phyloP scores from a whole-genome alignment of 2,329 filamentous ascomycete species.

The Botrytis hyacinthi region DNA sequence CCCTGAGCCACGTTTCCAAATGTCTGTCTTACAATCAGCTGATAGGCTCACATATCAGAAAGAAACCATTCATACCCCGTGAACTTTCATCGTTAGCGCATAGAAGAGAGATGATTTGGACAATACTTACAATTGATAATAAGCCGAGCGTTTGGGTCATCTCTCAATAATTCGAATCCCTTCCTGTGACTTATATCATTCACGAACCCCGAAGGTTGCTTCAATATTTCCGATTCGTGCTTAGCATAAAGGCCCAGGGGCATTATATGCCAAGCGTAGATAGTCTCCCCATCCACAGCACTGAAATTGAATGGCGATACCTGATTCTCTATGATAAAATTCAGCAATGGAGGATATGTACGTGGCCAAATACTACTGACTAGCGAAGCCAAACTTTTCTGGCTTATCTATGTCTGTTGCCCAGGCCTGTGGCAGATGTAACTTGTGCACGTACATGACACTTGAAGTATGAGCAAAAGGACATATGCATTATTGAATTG shows the following conservation, averaged over 20 bases:
- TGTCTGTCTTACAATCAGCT: constrained; percentile 54
- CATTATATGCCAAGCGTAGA: constrained; percentile 90
- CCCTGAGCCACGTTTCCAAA: constrained; percentile 82
- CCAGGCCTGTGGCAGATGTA: constrained; percentile 60
- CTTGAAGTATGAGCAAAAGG: constrained; percentile 39
- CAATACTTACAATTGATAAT: constrained; percentile 59
- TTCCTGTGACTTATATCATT: constrained; percentile 54
- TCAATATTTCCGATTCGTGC: constrained; percentile 62
- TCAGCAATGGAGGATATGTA: constrained; percentile 5
- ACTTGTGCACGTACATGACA: constrained; percentile 77
- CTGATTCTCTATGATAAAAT: constrained; percentile 64
- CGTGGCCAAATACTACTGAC: constrained; percentile 46
- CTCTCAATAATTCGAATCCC: constrained; percentile 59
- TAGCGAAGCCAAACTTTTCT: constrained; percentile 82
- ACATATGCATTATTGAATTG: neutral
- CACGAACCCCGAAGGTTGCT: constrained; percentile 44
- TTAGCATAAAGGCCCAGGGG: constrained; percentile 73
- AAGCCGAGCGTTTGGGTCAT: constrained; percentile 61
- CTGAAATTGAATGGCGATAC: constrained; percentile 78
- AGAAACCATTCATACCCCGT: constrained; percentile 52
- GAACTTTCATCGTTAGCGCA: constrained; percentile 46
- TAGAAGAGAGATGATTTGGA: neutral
- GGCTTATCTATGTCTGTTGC: constrained; percentile 74
- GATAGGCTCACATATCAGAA: constrained; percentile 22
- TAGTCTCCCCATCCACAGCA: constrained; percentile 70